A percentile compares a stretch with the other conserved stretches of the same genome.
These are phyloP conservation scores for Anthracocystis walkeri DNA, from an alignment of 1,284 basidiomycete species.

Conservation along the genomic window DNA sequence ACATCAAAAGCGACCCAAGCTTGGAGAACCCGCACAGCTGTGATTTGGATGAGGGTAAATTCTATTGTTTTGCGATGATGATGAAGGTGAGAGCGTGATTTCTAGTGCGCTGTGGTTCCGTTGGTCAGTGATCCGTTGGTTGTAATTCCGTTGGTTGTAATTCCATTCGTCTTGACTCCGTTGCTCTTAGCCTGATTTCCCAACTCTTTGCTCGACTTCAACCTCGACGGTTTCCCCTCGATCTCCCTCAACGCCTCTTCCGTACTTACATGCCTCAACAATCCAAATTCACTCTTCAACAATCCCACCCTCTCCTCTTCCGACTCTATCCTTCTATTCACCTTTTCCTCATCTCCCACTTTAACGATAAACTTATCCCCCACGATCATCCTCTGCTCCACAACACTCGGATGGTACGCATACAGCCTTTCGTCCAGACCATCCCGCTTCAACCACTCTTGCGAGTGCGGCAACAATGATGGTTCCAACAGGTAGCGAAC, in stretches of 20 bases:
- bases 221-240: conserved; percentile 18
- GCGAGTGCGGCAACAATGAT: neutral
- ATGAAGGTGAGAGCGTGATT: neutral
- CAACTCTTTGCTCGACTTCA: neutral
- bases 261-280: conserved; percentile 17
- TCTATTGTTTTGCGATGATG: neutral
- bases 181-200: neutral
- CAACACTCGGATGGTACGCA: conserved; percentile 35
- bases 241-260: conserved; percentile 29
- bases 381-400: conserved; percentile 39
- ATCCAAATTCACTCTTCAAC: conserved; percentile 31
- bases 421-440: conserved; percentile 22
- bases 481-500: conserved; percentile 15
- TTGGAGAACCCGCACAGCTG: too few species aligned
- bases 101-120: neutral
- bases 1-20: too few species aligned
- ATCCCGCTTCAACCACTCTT: conserved; percentile 5
- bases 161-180: neutral
- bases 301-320: conserved; percentile 34
- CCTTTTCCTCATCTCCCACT: conserved; percentile 3
- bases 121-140: neutral
- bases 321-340: neutral
- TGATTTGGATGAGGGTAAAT: too few species aligned
- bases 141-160: neutral
- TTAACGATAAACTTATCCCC: conserved; percentile 25